phyloP scores from a whole-genome alignment of 169 alveolate species.

The Plasmodium chabaudi region DNA sequence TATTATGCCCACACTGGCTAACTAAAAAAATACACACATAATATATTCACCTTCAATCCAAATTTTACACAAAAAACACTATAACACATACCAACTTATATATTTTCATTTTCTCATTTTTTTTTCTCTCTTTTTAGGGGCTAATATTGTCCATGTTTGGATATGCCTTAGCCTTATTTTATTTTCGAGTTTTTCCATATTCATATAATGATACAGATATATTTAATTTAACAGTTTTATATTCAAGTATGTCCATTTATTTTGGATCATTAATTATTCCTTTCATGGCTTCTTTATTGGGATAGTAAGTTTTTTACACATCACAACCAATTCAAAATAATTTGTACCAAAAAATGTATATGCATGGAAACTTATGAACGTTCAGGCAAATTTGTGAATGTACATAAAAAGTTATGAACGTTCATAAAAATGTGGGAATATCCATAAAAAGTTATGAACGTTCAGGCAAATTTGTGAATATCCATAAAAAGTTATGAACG shows the following conservation, averaged over 20 bases:
- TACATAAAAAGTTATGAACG: not conserved
- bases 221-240: conserved; percentile 49
- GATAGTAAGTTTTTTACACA: conserved; percentile 32
- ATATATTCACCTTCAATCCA: not conserved
- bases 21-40: not conserved
- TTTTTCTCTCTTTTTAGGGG: conserved; percentile 9
- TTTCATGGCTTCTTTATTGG: conserved; percentile 48
- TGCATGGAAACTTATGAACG: no score
- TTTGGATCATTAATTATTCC: conserved; percentile 65
- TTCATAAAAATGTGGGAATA: not conserved
- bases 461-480: not conserved
- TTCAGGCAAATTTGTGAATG: not conserved
- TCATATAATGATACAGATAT: conserved; percentile 72
- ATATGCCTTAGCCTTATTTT: conserved; percentile 71
- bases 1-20: no score
- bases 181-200: conserved; percentile 69
- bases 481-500: not conserved
- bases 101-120: not conserved
- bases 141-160: conserved; percentile 71
- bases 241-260: conserved; percentile 68
- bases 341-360: not conserved
- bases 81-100: not conserved
- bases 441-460: no score
- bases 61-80: not conserved
- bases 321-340: not conserved